These are phyloP conservation scores for Pharus latifolius DNA, from an alignment of 176 grass and related monocot species.

Conservation along the genomic window DNA sequence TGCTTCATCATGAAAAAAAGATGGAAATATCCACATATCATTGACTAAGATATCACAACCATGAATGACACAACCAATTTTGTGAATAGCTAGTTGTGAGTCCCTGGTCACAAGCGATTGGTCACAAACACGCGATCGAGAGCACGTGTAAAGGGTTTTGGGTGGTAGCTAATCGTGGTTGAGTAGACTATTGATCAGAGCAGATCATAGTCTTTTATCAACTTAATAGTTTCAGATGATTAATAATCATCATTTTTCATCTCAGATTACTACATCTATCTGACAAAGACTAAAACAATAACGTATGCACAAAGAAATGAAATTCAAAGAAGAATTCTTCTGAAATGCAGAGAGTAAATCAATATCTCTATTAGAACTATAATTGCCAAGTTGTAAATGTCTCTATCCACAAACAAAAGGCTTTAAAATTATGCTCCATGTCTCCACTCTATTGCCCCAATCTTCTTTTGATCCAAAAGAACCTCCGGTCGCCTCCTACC, in stretches of 20 bases:
- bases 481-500: background rate
- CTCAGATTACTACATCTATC: background rate
- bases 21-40: too few species aligned
- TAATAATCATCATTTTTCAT: background rate
- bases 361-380: background rate
- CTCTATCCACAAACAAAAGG: conserved; percentile 18
- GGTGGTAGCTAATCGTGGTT: too few species aligned
- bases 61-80: too few species aligned
- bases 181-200: too few species aligned
- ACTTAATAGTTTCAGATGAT: background rate
- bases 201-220: too few species aligned
- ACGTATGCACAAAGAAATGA: conserved; percentile 2
- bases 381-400: background rate
- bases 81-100: too few species aligned
- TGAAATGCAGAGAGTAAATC: background rate
- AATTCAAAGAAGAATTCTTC: background rate
- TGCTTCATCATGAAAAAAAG: too few species aligned
- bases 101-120: too few species aligned
- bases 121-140: too few species aligned
- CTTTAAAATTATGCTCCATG: conserved; percentile 2
- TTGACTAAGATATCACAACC: too few species aligned
- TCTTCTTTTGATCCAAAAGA: conserved; percentile 18
- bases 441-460: conserved; percentile 2
- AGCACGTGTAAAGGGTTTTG: too few species aligned
- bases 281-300: background rate